Evolutionary conservation across 2,329 filamentous ascomycete species (phyloP), one percentile per base, ranked within the genome.

Genomic region (Aspergillus sp.): DNA sequence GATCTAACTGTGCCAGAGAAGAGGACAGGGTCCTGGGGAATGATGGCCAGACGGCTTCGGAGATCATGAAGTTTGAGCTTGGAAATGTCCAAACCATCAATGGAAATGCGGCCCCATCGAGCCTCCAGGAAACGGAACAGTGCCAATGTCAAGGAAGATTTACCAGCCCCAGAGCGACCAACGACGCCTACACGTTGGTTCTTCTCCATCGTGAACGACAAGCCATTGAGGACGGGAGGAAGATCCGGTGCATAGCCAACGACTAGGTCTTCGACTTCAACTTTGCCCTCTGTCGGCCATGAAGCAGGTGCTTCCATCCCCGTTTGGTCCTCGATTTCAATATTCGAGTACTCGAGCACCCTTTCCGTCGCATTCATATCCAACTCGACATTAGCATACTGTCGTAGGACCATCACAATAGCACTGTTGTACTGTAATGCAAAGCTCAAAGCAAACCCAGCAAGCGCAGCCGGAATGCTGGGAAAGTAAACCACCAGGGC

Each of bases 301-400:
- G 81, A 80, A 1, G 85, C 83, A 0, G 86, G 82, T 0, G 84
- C 81, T 19, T 76, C 72, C 17, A 68, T 63, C 10, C 84, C 85
- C 7, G 74, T 80, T 33, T 83, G 79, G 17, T 79, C 75, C 62
- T 90, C 86, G 0, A 80, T 88, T 27, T 79, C 71, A 7, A 90
- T 74, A 43, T 83, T 79, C 0, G 82, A 79, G 63, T 90, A 91
- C 62, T 90, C 87, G 4, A 88, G 73, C 22, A 91, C 81, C 25
- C 87, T 76, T 67, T 91, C 87, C 0, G 83, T 82, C 0, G 85
- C 80, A 58, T 90, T 90, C 84, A 90, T 89, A 59, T 87, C 81
- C 7, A 90, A 73, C 63, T 91, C 87, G 22, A 88, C 70, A 52
- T 81, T 83, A 0, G 85, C 79, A 60, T 88, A 89, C 50, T 83